Percentiles rank a stretch among this genome's conserved stretches.
Evolutionary conservation across 306 rosid genomes (phyloP).

Genomic region (Medicago ruthenica): DNA sequence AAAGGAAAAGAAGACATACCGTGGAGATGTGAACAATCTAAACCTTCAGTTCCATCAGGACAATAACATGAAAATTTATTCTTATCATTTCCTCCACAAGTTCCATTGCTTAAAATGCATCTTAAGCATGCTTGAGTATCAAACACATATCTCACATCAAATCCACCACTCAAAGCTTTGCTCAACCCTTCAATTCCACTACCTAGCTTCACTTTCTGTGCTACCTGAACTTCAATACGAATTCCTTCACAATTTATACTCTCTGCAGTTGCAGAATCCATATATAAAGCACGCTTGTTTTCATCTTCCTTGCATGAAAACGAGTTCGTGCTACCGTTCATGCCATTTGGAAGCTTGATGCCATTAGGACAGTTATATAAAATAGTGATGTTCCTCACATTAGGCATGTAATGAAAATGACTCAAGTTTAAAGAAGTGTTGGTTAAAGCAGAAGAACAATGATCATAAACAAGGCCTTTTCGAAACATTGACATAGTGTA

Average conservation of each 20-base stretch:
- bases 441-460: conserved; percentile 43
- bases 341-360: conserved; percentile 4
- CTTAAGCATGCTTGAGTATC: conserved; percentile 16
- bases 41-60: conserved; percentile 38
- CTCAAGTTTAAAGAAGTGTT: conserved; percentile 44
- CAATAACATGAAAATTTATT: conserved; percentile 48
- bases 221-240: conserved; percentile 35
- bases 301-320: conserved; percentile 36
- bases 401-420: conserved; percentile 3
- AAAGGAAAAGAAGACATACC: conserved; percentile 40
- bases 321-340: not conserved
- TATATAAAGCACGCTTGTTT: conserved; percentile 36
- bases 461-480: conserved; percentile 35
- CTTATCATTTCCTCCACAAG: conserved; percentile 40
- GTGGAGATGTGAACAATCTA: conserved; percentile 32
- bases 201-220: not conserved
- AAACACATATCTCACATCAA: conserved; percentile 36
- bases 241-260: conserved; percentile 28
- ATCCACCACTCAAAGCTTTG: conserved; percentile 40
- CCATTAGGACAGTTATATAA: conserved; percentile 40
- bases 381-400: conserved; percentile 42
- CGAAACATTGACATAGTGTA: conserved; percentile 39
- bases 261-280: not conserved
- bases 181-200: conserved; percentile 8
- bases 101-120: conserved; percentile 35